Conservation (phyloP, 768 basidiomycete genomes). For the Epithele typhae region DNA sequence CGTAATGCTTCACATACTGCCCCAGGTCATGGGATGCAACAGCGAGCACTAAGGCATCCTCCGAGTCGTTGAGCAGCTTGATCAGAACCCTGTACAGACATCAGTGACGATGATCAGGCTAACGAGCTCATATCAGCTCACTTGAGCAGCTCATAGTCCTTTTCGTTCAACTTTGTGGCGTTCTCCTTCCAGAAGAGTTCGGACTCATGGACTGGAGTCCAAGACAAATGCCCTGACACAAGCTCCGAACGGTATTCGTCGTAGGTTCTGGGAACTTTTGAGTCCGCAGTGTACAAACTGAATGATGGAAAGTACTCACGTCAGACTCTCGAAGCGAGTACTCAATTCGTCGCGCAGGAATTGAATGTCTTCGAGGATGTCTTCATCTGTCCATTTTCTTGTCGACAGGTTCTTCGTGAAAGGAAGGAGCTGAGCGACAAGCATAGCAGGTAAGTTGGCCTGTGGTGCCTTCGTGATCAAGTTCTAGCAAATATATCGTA, state of each 20-base stretch:
- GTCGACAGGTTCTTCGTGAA: constrained; percentile 79
- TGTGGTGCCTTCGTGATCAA: constrained; percentile 84
- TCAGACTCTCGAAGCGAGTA: constrained; percentile 80
- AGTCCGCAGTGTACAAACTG: too few species aligned
- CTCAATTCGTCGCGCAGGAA: constrained; percentile 87
- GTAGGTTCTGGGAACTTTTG: constrained; percentile 89
- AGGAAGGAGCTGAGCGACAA: constrained; percentile 81
- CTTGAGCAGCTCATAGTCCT: constrained; percentile 82
- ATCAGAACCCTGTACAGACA: constrained; percentile 61
- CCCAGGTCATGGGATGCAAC: constrained; percentile 93
- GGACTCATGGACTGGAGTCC: constrained; percentile 95
- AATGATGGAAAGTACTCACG: constrained; percentile 53
- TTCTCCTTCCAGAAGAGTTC: constrained; percentile 99
- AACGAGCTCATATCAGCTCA: constrained; percentile 28
- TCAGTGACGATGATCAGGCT: not conserved
- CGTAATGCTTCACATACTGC: constrained; percentile 89
- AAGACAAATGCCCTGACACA: constrained; percentile 83
- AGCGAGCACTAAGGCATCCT: constrained; percentile 76
- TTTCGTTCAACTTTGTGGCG: constrained; percentile 79
- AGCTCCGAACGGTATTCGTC: constrained; percentile 95
- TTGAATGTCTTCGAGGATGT: constrained; percentile 86
- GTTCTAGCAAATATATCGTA: constrained; percentile 53
- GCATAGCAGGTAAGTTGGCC: constrained; percentile 89
- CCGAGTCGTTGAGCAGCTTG: constrained; percentile 61
- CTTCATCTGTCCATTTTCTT: constrained; percentile 94